A percentile compares a stretch with the other conserved stretches of the same genome.
Evolutionary conservation across 805 yeast genomes (phyloP).

Genomic region (Komagataella populi): DNA sequence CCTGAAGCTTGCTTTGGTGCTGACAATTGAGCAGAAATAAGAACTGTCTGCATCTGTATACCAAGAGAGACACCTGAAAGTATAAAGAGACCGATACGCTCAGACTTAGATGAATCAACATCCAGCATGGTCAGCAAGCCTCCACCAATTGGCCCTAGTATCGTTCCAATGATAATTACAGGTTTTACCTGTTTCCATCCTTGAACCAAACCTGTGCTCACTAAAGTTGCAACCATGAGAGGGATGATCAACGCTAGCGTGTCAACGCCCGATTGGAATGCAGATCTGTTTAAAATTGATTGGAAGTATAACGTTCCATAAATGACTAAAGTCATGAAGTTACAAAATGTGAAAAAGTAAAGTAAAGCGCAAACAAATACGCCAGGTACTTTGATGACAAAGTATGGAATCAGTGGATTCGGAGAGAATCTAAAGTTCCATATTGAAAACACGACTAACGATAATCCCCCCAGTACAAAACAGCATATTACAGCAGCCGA

Average conservation of each 20-base stretch:
- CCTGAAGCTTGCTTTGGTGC: conserved; percentile 40
- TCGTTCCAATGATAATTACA: conserved; percentile 21
- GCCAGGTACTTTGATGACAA: conserved; percentile 21
- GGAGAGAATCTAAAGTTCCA: conserved; percentile 28
- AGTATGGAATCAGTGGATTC: conserved; percentile 31
- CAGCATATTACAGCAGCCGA: conserved; percentile 38
- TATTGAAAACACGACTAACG: conserved; percentile 19
- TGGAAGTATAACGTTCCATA: conserved; percentile 36
- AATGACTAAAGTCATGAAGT: conserved; percentile 27
- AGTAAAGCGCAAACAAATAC: conserved; percentile 14
- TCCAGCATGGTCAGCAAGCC: conserved; percentile 29
- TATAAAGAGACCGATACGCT: conserved; percentile 30
- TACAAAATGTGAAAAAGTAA: conserved; percentile 13
- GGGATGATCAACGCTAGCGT: conserved; percentile 30
- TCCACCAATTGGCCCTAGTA: conserved; percentile 27
- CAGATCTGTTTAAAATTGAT: conserved; percentile 24
- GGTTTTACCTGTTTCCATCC: conserved; percentile 27
- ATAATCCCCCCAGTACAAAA: conserved; percentile 30
- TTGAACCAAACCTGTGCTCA: conserved; percentile 23
- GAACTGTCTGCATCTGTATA: conserved; percentile 27
- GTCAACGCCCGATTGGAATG: conserved; percentile 33
- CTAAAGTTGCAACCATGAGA: conserved; percentile 24
- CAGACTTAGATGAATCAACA: conserved; percentile 20
- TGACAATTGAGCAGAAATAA: conserved; percentile 29
- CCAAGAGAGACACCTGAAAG: conserved; percentile 36